Evolutionary conservation across 768 basidiomycete genomes (phyloP).

Genomic region (Goffeauzyma gilvescens): DNA sequence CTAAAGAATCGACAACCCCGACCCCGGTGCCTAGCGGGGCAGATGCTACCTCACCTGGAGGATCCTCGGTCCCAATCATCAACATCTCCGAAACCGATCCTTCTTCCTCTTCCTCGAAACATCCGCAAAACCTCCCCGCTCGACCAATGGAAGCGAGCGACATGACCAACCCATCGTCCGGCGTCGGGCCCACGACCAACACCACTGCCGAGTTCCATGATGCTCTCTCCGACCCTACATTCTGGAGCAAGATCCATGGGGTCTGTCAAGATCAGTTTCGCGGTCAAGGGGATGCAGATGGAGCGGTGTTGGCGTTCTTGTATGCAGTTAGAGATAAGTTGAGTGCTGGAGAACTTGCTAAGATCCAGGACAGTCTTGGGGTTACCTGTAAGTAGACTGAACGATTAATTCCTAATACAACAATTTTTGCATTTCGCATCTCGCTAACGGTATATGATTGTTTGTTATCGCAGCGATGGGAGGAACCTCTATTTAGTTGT

Average conservation of each 20-base stretch:
- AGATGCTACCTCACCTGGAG: no score
- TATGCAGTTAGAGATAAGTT: conserved; percentile 59
- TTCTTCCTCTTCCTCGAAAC: conserved; percentile 17
- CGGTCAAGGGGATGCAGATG: conserved; percentile 44
- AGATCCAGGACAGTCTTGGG: conserved; percentile 72
- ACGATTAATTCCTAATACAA: background rate
- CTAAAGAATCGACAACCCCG: conserved; percentile 14
- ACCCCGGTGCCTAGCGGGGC: conserved; percentile 11
- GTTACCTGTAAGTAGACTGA: conserved; percentile 41
- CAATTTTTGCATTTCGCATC: no score
- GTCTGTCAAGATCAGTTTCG: conserved; percentile 53
- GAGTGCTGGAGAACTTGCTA: conserved; percentile 70
- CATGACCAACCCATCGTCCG: conserved; percentile 32
- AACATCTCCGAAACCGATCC: conserved; percentile 19
- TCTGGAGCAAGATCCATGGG: conserved; percentile 53
- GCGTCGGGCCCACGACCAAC: conserved; percentile 27
- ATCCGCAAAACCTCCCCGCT: conserved; percentile 44
- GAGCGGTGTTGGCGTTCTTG: conserved; percentile 73
- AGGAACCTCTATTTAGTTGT: conserved; percentile 1
- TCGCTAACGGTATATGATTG: background rate
- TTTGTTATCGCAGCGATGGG: conserved; percentile 2
- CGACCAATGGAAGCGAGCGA: conserved; percentile 41
- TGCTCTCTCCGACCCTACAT: conserved; percentile 54
- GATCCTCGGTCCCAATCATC: conserved; percentile 15
- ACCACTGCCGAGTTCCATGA: conserved; percentile 39